Percentiles rank a stretch among this genome's conserved stretches.
Conservation (phyloP, 352 stramenopile species). For the Discostella stelligera region DNA sequence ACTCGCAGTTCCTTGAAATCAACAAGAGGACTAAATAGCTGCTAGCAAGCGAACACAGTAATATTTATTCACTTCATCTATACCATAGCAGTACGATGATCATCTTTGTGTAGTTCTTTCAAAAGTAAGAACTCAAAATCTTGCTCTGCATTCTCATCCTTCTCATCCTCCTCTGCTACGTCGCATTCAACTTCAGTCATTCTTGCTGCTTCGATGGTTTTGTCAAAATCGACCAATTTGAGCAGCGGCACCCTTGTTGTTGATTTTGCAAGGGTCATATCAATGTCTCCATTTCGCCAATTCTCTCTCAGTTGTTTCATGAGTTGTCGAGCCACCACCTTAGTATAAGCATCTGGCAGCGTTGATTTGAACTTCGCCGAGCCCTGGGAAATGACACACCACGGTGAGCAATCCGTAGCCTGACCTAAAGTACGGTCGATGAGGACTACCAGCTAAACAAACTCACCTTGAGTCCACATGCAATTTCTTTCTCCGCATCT, state of each 20-base stretch:
- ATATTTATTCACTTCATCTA: constrained; percentile 5
- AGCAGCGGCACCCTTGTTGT: constrained; percentile 61
- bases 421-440: not conserved
- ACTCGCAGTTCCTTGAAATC: no score
- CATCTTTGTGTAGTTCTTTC: constrained; percentile 50
- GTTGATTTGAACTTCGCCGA: constrained; percentile 63
- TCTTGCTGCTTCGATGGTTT: constrained; percentile 34
- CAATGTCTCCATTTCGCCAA: constrained; percentile 69
- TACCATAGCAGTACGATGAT: constrained; percentile 47
- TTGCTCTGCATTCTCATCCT: constrained; percentile 48
- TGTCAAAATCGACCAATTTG: constrained; percentile 73
- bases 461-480: constrained; percentile 39
- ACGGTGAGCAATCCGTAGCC: not conserved
- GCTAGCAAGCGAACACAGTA: not conserved
- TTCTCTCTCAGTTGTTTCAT: constrained; percentile 76
- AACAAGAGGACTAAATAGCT: no score
- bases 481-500: constrained; percentile 64
- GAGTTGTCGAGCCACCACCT: constrained; percentile 59
- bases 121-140: constrained; percentile 48
- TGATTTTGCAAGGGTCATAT: constrained; percentile 70
- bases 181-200: constrained; percentile 52
- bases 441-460: not conserved
- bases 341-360: constrained; percentile 73
- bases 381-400: constrained; percentile 19
- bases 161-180: constrained; percentile 44